Evolutionary conservation across 2,329 filamentous ascomycete species (phyloP), one percentile per base, ranked within the genome.

Genomic region (Ilyonectria mors-panacis): DNA sequence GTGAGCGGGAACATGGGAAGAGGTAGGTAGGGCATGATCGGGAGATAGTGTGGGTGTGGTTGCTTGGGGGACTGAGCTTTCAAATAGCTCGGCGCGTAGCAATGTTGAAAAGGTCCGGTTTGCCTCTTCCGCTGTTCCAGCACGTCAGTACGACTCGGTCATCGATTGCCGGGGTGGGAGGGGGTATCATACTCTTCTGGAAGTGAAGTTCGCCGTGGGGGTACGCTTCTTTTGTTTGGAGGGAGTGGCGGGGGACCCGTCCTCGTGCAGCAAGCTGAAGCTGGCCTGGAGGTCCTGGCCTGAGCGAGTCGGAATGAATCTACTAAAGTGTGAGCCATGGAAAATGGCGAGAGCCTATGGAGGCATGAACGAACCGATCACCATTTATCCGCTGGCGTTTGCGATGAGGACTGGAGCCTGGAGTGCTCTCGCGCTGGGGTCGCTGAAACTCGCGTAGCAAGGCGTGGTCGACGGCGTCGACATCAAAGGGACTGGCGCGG

Each of bases 231-330:
- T 94, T 66, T 92, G 89, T 78, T 91, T 93, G 4, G 94, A 95
- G 1, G 95, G 94, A 1, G 95, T 97, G 13, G 95, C 93, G 21
- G 96, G 96, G 21, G 95, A 98, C 44, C 93, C 94, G 79, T 97
- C 94, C 69, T 98, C 95, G 77, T 97, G 93, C 30, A 98, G 86
- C 62, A 98, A 85, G 78, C 91, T 97, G 82, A 96, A 98, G 80
- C 94, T 97, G 59, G 95, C 94, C 79, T 95, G 93, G 26, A 98
- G 85, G 81, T 99, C 96, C 80, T 97, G 94, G 6, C 95, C 96
- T 71, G 95, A 92, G 47, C 96, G 90, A 75, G 96, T 97, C 30
- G 96, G 96, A 73, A 99, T 98, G 79, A 99, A 99, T 76, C 96
- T 97, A 78, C 65, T 57, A 39, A 19, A 51, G 48, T 54, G 71